phyloP scores from a whole-genome alignment of 306 rosid species.

The Adenanthera pavonina region DNA sequence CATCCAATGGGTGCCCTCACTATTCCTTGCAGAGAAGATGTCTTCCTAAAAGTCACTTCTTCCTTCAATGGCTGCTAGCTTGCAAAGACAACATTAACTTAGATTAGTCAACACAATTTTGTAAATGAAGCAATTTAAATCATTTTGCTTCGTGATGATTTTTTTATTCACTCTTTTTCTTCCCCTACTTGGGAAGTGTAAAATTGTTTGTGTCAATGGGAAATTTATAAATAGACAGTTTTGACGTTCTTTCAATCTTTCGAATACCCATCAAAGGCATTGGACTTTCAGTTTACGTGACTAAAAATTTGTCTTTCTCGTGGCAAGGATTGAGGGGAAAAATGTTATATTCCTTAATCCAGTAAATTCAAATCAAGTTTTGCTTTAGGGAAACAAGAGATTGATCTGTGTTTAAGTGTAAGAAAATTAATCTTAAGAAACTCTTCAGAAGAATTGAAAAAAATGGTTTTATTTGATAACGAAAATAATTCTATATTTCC shows the following conservation, averaged over 20 bases:
- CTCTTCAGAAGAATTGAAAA: not conserved
- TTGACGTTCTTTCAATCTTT: not conserved
- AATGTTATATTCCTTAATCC: not conserved
- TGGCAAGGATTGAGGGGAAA: not conserved
- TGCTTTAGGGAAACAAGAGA: not conserved
- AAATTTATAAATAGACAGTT: not conserved
- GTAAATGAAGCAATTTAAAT: not conserved
- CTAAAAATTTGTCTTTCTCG: not conserved
- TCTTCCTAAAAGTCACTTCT: not conserved
- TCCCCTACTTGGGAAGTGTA: too few species aligned
- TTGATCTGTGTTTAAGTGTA: not conserved
- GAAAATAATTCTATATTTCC: too few species aligned
- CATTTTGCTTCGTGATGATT: not conserved
- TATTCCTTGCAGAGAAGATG: not conserved
- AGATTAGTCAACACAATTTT: not conserved
- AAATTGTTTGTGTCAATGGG: too few species aligned
- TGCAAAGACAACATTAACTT: not conserved
- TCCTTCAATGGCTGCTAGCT: not conserved
- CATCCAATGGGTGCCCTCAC: not conserved
- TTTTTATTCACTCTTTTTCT: too few species aligned
- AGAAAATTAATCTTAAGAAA: not conserved
- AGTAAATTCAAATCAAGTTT: not conserved
- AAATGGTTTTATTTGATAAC: too few species aligned
- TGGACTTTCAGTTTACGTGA: not conserved
- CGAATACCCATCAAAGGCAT: not conserved